These are phyloP conservation scores for Tetrapisispora arboricola DNA, from an alignment of 805 yeast species.

Conservation along the genomic window DNA sequence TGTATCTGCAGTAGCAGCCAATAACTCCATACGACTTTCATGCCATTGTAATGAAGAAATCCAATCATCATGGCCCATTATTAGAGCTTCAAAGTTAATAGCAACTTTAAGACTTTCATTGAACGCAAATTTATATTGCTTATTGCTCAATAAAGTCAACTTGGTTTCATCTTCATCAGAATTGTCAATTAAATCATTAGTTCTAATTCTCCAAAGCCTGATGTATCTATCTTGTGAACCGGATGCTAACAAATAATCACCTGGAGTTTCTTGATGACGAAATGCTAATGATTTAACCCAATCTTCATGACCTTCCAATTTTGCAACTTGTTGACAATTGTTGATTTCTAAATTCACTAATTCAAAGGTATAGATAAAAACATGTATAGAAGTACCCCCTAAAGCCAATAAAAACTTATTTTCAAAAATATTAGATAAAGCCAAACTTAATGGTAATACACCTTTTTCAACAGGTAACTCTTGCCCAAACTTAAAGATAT, in stretches of 20 bases:
- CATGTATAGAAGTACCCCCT: conserved; percentile 56
- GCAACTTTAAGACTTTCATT: conserved; percentile 35
- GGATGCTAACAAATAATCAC: conserved; percentile 61
- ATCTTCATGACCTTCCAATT: conserved; percentile 85
- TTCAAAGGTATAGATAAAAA: conserved; percentile 46
- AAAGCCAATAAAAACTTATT: conserved; percentile 43
- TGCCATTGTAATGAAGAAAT: conserved; percentile 80
- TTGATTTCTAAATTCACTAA: conserved; percentile 8
- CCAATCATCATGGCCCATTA: conserved; percentile 99
- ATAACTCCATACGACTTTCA: conserved; percentile 40
- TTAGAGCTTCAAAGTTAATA: conserved; percentile 78
- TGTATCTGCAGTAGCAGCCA: conserved; percentile 89
- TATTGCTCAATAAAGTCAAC: conserved; percentile 53
- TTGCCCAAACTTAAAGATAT: conserved; percentile 12
- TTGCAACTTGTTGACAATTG: conserved; percentile 36
- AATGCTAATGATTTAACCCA: conserved; percentile 79
- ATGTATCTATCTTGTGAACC: conserved; percentile 92
- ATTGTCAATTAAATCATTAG: conserved; percentile 45
- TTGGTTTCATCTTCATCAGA: conserved; percentile 40
- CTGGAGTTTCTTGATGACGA: conserved; percentile 35
- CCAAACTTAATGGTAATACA: conserved; percentile 21
- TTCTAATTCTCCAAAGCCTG: conserved; percentile 71
- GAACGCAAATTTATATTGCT: conserved; percentile 51
- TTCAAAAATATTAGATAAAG: conserved; percentile 16
- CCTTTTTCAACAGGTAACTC: conserved; percentile 19